Conservation (phyloP, 2,329 filamentous ascomycete species). For the Stemphylium beticola region DNA sequence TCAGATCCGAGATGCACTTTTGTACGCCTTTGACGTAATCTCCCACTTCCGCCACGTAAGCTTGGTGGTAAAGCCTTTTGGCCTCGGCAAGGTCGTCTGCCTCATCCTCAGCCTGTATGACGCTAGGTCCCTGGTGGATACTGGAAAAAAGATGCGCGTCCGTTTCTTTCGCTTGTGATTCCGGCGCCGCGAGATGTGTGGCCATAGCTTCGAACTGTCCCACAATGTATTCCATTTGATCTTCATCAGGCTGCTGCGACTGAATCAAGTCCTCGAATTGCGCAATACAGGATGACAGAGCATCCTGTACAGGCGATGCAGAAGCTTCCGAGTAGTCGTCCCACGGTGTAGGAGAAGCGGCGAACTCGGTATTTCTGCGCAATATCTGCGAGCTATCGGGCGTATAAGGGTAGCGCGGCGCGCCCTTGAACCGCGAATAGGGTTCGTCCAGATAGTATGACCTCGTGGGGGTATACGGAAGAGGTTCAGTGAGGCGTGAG, state of each 20-base stretch:
- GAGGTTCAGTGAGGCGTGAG: conserved; percentile 22
- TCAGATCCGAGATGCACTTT: conserved; percentile 33
- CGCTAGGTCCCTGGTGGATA: conserved; percentile 9
- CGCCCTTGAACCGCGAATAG: conserved; percentile 10
- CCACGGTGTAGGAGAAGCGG: conserved; percentile 35
- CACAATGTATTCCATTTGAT: conserved; percentile 45
- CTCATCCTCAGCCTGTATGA: conserved; percentile 1
- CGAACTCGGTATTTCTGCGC: conserved; percentile 19
- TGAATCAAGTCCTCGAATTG: conserved; percentile 42
- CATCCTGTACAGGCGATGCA: conserved; percentile 38
- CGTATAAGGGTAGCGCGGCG: conserved; percentile 41
- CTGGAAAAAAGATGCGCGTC: conserved; percentile 31
- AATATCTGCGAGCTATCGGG: conserved; percentile 38
- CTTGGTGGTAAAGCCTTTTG: conserved; percentile 13
- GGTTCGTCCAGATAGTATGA: conserved; percentile 16
- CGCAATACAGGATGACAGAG: conserved; percentile 40
- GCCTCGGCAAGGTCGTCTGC: conserved; percentile 5
- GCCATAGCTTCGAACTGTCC: conserved; percentile 43
- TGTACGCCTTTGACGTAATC: conserved; percentile 37
- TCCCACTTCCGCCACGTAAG: conserved; percentile 35
- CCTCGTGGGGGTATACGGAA: conserved; percentile 30
- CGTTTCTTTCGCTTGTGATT: conserved; percentile 26
- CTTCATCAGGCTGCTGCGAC: conserved; percentile 37
- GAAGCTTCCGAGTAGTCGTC: conserved; percentile 24
- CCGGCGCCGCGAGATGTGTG: conserved; percentile 35